Evolutionary conservation across 179 eudicot genomes (phyloP).

Genomic region (Spinacia oleracea): DNA sequence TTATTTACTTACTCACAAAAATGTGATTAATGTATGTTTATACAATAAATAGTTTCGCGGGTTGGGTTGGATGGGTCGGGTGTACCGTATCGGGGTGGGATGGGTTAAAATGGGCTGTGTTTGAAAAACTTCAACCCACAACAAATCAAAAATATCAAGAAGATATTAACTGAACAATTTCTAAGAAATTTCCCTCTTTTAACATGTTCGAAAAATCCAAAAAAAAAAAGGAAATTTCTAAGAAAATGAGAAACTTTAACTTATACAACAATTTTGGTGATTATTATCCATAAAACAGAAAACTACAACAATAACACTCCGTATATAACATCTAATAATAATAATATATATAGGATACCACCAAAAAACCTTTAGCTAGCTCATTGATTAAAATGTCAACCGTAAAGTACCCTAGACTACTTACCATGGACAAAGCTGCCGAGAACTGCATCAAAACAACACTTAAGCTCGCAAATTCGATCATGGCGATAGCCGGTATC

Average conservation of each 20-base stretch:
- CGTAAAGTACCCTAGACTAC: background rate
- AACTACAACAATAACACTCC: background rate
- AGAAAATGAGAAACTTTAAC: constrained; percentile 2
- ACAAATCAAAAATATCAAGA: too few relatives aligned
- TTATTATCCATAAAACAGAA: background rate
- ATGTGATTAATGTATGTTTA: too few relatives aligned
- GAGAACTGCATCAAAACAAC: constrained; percentile 25
- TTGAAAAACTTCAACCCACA: too few relatives aligned
- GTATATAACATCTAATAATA: background rate
- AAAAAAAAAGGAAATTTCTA: constrained; percentile 19
- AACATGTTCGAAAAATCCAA: background rate
- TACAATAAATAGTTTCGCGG: too few relatives aligned
- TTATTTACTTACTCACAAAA: too few relatives aligned
- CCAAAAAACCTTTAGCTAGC: background rate
- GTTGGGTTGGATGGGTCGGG: too few relatives aligned
- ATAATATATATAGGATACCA: background rate
- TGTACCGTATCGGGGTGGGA: too few relatives aligned
- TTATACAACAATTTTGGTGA: background rate
- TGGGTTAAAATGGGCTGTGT: too few relatives aligned
- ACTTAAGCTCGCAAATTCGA: constrained; percentile 30
- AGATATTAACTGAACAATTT: background rate
- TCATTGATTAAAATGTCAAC: background rate
- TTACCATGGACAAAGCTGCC: constrained; percentile 27
- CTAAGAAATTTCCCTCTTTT: constrained; percentile 21
- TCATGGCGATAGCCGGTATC: constrained; percentile 20